phyloP scores from a whole-genome alignment of 2,329 filamentous ascomycete species.

The Mariannaea sp. region DNA sequence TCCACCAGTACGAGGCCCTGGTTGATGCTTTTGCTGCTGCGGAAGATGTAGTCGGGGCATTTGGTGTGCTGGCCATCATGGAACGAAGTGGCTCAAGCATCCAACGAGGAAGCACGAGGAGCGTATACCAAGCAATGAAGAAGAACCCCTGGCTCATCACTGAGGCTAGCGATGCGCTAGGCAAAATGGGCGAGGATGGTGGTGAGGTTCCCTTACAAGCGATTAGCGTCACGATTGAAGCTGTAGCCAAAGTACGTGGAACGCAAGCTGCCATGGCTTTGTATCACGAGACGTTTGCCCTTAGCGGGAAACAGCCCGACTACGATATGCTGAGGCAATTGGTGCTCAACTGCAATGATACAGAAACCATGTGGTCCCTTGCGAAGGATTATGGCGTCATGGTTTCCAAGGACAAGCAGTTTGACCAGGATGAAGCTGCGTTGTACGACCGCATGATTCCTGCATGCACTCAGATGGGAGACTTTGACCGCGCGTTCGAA shows the following conservation, averaged over 20 bases:
- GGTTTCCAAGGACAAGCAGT: slow-evolving; percentile 20
- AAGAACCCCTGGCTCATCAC: slow-evolving; percentile 51
- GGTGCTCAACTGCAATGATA: slow-evolving; percentile 37
- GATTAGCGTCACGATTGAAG: slow-evolving; percentile 44
- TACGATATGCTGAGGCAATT: slow-evolving; percentile 39
- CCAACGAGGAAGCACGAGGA: slow-evolving; percentile 65
- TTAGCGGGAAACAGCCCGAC: slow-evolving; percentile 39
- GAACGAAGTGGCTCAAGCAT: slow-evolving; percentile 54
- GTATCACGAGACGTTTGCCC: slow-evolving; percentile 38
- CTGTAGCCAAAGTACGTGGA: slow-evolving; percentile 36
- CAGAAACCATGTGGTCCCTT: slow-evolving; percentile 34
- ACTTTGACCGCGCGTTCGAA: slow-evolving; percentile 44
- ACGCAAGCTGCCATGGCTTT: slow-evolving; percentile 41
- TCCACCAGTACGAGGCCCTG: slow-evolving; percentile 80
- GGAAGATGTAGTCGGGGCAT: slow-evolving; percentile 66
- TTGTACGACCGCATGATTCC: slow-evolving; percentile 38
- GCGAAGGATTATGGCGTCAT: slow-evolving; percentile 39
- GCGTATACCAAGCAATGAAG: slow-evolving; percentile 63
- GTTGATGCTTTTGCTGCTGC: slow-evolving; percentile 69
- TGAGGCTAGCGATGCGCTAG: slow-evolving; percentile 61
- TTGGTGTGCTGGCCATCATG: slow-evolving; percentile 78
- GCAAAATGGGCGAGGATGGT: slow-evolving; percentile 49
- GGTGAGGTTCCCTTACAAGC: slow-evolving; percentile 47
- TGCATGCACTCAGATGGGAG: slow-evolving; percentile 36
- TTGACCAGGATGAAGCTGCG: slow-evolving; percentile 17